These are phyloP conservation scores for Hypericum androsaemum DNA, from an alignment of 345 rosid genomes.

Conservation along the genomic window DNA sequence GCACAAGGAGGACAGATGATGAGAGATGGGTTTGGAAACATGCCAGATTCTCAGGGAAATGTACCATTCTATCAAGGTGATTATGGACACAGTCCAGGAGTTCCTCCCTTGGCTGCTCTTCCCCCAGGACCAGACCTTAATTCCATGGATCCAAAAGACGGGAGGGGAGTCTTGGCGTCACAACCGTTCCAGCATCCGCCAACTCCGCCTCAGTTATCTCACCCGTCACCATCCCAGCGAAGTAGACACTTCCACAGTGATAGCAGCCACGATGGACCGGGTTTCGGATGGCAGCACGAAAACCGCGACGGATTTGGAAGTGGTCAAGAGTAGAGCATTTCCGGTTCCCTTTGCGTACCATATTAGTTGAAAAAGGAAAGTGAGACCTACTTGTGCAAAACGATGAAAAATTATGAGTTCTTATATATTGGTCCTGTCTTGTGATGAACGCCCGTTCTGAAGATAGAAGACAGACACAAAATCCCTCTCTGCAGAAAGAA, in stretches of 20 bases:
- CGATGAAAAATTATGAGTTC: no score
- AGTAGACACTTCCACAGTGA: slow-evolving; percentile 45
- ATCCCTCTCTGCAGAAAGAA: no score
- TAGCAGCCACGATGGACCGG: slow-evolving; percentile 46
- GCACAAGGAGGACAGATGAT: slow-evolving; percentile 30
- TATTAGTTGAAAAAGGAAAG: no score
- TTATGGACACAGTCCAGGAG: slow-evolving; percentile 39
- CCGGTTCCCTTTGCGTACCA: background rate
- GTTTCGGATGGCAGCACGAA: slow-evolving; percentile 71
- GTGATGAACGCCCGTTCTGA: no score
- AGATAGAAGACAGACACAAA: no score
- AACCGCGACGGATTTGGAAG: slow-evolving; percentile 55
- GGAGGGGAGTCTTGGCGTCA: slow-evolving; percentile 40
- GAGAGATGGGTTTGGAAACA: slow-evolving; percentile 31
- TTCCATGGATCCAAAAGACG: slow-evolving; percentile 35
- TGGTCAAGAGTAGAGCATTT: slow-evolving; percentile 37
- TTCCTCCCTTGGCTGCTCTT: slow-evolving; percentile 28
- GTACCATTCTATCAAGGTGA: slow-evolving; percentile 41
- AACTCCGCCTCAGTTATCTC: slow-evolving; percentile 2
- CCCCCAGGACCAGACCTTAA: slow-evolving; percentile 29
- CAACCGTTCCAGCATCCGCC: slow-evolving; percentile 26
- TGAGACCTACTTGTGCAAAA: no score
- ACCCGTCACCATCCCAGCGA: slow-evolving; percentile 34
- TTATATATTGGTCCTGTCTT: no score
- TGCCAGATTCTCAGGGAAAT: slow-evolving; percentile 35